Percentiles rank a stretch among this genome's conserved stretches.
These are phyloP conservation scores for Kuraishia cidri DNA, from an alignment of 805 yeast species.

Conservation along the genomic window DNA sequence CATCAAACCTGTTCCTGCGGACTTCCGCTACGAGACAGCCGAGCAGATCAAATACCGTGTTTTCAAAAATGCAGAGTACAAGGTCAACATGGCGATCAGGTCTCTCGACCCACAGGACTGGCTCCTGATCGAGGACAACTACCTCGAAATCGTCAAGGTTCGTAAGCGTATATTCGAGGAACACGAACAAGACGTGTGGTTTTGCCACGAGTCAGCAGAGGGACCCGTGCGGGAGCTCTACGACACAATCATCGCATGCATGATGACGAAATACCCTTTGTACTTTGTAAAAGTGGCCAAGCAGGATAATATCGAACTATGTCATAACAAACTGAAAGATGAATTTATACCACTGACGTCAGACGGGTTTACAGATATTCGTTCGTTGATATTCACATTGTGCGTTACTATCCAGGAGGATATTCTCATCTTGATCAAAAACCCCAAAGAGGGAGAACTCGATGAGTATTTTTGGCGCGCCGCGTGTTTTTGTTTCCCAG, in stretches of 20 bases:
- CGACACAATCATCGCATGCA: conserved; percentile 22
- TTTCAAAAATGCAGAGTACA: conserved; percentile 46
- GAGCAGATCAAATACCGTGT: conserved; percentile 42
- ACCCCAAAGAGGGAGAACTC: conserved; percentile 14
- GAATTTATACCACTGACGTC: conserved; percentile 25
- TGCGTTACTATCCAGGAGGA: conserved; percentile 41
- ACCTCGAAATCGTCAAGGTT: conserved; percentile 31
- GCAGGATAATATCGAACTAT: conserved; percentile 4
- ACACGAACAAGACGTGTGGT: conserved; percentile 22
- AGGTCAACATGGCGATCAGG: conserved; percentile 35
- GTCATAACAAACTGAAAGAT: conserved; percentile 30
- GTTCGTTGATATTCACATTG: conserved; percentile 5
- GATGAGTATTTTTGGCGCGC: conserved; percentile 44
- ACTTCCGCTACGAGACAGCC: no score
- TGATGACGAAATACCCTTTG: conserved; percentile 12
- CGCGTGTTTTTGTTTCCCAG: conserved; percentile 49
- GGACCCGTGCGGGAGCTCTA: conserved; percentile 42
- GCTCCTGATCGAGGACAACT: conserved; percentile 55
- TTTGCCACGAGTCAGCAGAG: conserved; percentile 19
- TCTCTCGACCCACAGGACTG: conserved; percentile 41
- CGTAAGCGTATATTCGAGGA: conserved; percentile 23
- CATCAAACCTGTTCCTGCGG: no score
- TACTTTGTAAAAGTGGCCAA: conserved; percentile 4
- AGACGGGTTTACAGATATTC: conserved; percentile 5
- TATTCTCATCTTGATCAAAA: conserved; percentile 34